Percentiles rank a stretch among this genome's conserved stretches.
These are phyloP conservation scores for Fusarium lateritium DNA, from an alignment of 2,329 filamentous ascomycete genomes.

Conservation along the genomic window DNA sequence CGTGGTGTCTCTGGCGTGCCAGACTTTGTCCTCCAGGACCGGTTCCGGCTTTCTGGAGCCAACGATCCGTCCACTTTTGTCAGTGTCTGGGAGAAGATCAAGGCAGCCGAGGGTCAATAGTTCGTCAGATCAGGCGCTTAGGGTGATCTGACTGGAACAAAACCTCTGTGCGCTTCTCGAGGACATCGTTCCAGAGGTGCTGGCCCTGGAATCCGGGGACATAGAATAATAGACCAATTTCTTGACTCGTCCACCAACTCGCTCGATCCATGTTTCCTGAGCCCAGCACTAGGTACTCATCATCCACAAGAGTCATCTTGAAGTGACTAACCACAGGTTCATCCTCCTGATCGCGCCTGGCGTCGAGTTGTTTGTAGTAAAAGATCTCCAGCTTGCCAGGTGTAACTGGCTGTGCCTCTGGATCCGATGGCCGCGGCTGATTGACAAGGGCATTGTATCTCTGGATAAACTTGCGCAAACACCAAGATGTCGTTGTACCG, in stretches of 20 bases:
- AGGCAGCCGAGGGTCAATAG: conserved; percentile 46
- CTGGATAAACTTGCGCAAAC: conserved; percentile 71
- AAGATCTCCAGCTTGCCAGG: conserved; percentile 69
- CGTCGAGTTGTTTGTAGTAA: conserved; percentile 67
- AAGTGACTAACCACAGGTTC: conserved; percentile 83
- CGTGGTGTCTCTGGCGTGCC: conserved; percentile 75
- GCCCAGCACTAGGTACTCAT: conserved; percentile 76
- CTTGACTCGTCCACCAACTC: conserved; percentile 90
- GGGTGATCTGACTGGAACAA: conserved; percentile 50
- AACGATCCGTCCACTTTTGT: conserved; percentile 77
- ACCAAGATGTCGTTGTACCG: conserved; percentile 79
- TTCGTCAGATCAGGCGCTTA: conserved; percentile 7
- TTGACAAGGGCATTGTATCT: conserved; percentile 61
- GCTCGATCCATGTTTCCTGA: conserved; percentile 89
- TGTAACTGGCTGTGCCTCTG: conserved; percentile 60
- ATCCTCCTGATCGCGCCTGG: conserved; percentile 52
- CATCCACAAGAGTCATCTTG: conserved; percentile 83
- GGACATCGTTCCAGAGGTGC: conserved; percentile 57
- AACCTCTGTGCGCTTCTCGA: conserved; percentile 56
- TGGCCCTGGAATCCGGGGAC: conserved; percentile 57
- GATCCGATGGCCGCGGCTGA: conserved; percentile 39
- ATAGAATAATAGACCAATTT: conserved; percentile 77
- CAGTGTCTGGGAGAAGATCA: conserved; percentile 73
- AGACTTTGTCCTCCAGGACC: conserved; percentile 78
- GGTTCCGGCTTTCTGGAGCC: conserved; percentile 77